Conservation (phyloP, 208 protist genomes). For the Phytomonas francai region DNA sequence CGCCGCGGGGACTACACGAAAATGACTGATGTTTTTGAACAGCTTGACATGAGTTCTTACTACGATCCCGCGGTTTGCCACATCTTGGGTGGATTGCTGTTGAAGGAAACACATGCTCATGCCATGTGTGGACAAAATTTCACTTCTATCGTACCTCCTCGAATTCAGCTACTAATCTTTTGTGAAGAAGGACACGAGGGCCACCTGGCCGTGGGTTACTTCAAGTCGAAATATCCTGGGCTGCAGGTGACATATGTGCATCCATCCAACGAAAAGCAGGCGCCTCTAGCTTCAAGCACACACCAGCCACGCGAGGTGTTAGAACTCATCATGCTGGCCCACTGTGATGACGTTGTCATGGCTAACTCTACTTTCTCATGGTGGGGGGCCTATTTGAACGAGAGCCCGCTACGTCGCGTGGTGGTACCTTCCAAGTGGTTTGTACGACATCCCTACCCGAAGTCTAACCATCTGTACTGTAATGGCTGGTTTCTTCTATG, state of each 20-base stretch:
- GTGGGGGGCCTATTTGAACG: constrained; percentile 81
- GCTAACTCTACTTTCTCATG: constrained; percentile 84
- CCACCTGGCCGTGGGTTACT: constrained; percentile 32
- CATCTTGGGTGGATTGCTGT: constrained; percentile 44
- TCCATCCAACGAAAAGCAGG: constrained; percentile 15
- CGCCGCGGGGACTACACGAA: constrained; percentile 76
- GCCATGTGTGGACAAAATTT: neutral
- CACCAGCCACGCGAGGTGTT: constrained; percentile 51
- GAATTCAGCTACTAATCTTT: constrained; percentile 59
- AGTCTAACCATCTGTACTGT: constrained; percentile 72
- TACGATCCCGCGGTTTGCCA: constrained; percentile 61
- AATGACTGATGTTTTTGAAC: constrained; percentile 61
- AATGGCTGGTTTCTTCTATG: constrained; percentile 62
- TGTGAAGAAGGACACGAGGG: constrained; percentile 64
- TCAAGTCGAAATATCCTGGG: constrained; percentile 44
- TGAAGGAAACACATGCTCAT: constrained; percentile 9
- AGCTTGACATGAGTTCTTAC: constrained; percentile 52
- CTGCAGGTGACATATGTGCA: constrained; percentile 47
- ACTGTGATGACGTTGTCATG: constrained; percentile 83
- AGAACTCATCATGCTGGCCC: constrained; percentile 73
- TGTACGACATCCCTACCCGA: constrained; percentile 60
- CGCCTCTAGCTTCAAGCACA: neutral
- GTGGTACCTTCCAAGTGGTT: constrained; percentile 75
- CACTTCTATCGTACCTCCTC: neutral
- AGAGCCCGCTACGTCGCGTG: constrained; percentile 40